Evolutionary conservation across 164 flowering plant species (phyloP).

Genomic region (Stephania japonica): DNA sequence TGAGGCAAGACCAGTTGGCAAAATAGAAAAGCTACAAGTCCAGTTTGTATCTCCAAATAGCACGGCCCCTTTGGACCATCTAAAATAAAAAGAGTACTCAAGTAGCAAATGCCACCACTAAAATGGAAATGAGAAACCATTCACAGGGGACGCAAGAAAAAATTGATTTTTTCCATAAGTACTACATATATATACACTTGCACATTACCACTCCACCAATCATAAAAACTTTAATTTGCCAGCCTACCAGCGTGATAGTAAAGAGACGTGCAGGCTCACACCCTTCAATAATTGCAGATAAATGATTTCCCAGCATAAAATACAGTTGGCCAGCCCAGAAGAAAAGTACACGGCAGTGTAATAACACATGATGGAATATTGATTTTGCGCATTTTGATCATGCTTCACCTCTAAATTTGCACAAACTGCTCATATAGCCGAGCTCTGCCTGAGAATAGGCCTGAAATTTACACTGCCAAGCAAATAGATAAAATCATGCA

Average conservation of each 20-base stretch:
- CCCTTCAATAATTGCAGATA: neutral
- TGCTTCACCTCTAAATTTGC: neutral
- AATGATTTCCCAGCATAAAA: neutral
- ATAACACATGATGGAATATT: too few species aligned
- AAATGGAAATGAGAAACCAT: too few species aligned
- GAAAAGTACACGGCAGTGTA: neutral
- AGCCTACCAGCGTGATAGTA: neutral
- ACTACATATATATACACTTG: too few species aligned
- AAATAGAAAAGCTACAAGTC: too few species aligned
- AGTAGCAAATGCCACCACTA: too few species aligned
- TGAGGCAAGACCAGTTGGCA: too few species aligned
- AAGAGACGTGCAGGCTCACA: neutral
- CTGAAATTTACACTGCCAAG: neutral
- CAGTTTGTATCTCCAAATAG: too few species aligned
- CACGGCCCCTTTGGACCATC: too few species aligned
- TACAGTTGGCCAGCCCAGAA: neutral
- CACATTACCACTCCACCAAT: neutral
- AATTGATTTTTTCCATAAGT: too few species aligned
- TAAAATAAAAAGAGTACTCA: too few species aligned
- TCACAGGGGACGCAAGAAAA: too few species aligned
- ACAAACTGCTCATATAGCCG: neutral
- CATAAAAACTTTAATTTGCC: neutral
- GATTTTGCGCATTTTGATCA: too few species aligned
- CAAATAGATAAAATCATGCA: neutral
- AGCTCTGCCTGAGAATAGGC: neutral